These are phyloP conservation scores for Talaromyces proteolyticus DNA, from an alignment of 495 filamentous ascomycete species.

Conservation along the genomic window DNA sequence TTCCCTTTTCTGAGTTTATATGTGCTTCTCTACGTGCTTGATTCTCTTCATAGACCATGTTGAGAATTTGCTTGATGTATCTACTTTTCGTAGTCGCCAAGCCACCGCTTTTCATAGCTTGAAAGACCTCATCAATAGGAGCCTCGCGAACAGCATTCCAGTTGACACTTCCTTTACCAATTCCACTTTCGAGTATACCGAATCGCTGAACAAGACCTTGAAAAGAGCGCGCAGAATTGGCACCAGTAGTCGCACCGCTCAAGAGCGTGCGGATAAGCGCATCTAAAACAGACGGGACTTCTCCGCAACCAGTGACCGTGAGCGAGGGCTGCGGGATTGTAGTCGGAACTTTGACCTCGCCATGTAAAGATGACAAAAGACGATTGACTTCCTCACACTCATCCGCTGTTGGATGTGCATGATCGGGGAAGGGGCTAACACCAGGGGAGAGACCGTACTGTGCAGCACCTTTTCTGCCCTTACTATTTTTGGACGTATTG, in stretches of 20 bases:
- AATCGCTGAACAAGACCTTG: slow-evolving; percentile 64
- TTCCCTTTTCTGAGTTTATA: slow-evolving; percentile 12
- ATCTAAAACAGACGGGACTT: slow-evolving; percentile 88
- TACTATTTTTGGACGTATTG: neutral
- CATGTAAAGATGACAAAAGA: slow-evolving; percentile 63
- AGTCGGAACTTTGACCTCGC: slow-evolving; percentile 56
- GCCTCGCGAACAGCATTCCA: slow-evolving; percentile 77
- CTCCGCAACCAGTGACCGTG: slow-evolving; percentile 81
- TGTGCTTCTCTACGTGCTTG: slow-evolving; percentile 38
- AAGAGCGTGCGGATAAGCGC: slow-evolving; percentile 78
- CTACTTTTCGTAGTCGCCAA: slow-evolving; percentile 63
- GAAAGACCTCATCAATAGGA: slow-evolving; percentile 53
- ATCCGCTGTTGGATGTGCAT: slow-evolving; percentile 58
- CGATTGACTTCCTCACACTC: slow-evolving; percentile 71
- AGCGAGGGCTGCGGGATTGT: slow-evolving; percentile 71
- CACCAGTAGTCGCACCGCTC: slow-evolving; percentile 67
- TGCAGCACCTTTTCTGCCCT: slow-evolving; percentile 11
- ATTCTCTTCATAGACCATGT: slow-evolving; percentile 71
- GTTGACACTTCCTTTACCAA: slow-evolving; percentile 73
- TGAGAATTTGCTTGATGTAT: slow-evolving; percentile 74
- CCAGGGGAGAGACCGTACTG: slow-evolving; percentile 40
- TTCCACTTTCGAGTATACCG: slow-evolving; percentile 53
- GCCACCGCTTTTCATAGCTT: slow-evolving; percentile 71
- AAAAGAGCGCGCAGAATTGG: slow-evolving; percentile 63
- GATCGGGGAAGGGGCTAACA: slow-evolving; percentile 62